phyloP scores from a whole-genome alignment of 2,329 filamentous ascomycete species.

The Intubia oerlemansii region DNA sequence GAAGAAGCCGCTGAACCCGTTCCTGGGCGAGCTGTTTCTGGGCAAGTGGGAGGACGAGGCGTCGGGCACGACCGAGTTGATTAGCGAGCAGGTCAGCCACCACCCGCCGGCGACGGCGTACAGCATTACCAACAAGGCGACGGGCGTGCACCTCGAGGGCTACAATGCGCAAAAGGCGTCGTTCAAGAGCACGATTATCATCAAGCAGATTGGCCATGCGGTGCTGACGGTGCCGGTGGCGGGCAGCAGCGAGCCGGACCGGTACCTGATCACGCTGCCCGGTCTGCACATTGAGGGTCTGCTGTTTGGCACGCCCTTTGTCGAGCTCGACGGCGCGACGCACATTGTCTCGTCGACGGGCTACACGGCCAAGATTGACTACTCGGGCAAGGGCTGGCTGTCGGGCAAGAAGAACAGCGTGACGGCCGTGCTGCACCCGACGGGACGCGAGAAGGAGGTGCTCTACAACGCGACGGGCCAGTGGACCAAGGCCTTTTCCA shows the following conservation, averaged over 20 bases:
- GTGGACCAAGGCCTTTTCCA: slow-evolving; percentile 68
- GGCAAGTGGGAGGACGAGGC: slow-evolving; percentile 72
- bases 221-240: slow-evolving; percentile 48
- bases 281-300: slow-evolving; percentile 85
- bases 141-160: slow-evolving; percentile 60
- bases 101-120: slow-evolving; percentile 93
- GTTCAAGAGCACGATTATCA: slow-evolving; percentile 80
- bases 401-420: slow-evolving; percentile 92
- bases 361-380: slow-evolving; percentile 78
- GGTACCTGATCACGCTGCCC: slow-evolving; percentile 80
- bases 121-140: slow-evolving; percentile 67
- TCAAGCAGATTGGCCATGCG: slow-evolving; percentile 87
- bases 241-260: slow-evolving; percentile 23
- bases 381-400: slow-evolving; percentile 83
- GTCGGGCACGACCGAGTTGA: slow-evolving; percentile 60
- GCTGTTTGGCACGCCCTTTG: slow-evolving; percentile 67
- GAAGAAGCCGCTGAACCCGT: slow-evolving; percentile 96
- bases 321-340: slow-evolving; percentile 70
- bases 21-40: slow-evolving; percentile 83
- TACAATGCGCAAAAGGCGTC: slow-evolving; percentile 96
- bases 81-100: slow-evolving; percentile 89
- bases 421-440: slow-evolving; percentile 48
- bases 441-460: slow-evolving; percentile 49
- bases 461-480: slow-evolving; percentile 72
- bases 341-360: slow-evolving; percentile 76